Conservation (phyloP, 331 rosid genomes). For the Spiraea crenata region DNA sequence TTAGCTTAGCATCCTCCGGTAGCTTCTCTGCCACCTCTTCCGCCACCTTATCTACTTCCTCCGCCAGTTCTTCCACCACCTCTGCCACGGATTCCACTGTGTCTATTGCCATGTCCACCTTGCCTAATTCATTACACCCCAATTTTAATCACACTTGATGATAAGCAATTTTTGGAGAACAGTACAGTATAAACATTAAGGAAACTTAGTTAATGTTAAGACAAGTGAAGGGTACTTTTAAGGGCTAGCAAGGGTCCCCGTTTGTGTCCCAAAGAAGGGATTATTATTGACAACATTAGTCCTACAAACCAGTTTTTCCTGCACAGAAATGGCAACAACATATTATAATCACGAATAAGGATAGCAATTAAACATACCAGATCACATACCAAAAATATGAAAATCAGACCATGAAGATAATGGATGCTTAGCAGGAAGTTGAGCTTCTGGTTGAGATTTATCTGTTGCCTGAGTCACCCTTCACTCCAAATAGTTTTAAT, state of each 20-base stretch:
- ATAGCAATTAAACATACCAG: background rate
- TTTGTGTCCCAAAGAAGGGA: slow-evolving; percentile 18
- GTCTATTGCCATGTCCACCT: slow-evolving; percentile 10
- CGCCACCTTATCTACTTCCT: slow-evolving; percentile 12
- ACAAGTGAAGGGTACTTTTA: slow-evolving; percentile 1
- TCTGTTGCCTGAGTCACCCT: slow-evolving; percentile 3
- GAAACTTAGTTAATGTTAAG: background rate
- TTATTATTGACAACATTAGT: slow-evolving; percentile 3
- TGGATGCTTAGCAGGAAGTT: slow-evolving; percentile 1
- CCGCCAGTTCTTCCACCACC: slow-evolving; percentile 17
- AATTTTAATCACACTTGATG: background rate
- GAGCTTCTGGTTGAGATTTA: slow-evolving; percentile 7
- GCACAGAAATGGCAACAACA: slow-evolving; percentile 1
- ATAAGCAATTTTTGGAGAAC: background rate
- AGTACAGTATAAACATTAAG: background rate
- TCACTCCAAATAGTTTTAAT: background rate
- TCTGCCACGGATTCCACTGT: slow-evolving; percentile 12
- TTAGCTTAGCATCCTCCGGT: slow-evolving; percentile 17
- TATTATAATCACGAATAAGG: background rate
- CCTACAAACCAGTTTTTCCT: slow-evolving; percentile 12
- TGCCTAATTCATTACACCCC: background rate
- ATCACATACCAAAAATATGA: background rate
- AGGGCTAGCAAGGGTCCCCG: slow-evolving; percentile 12
- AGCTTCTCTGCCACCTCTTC: slow-evolving; percentile 7
- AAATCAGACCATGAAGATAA: background rate